Conservation (phyloP, 805 yeast species). For the Ogataea sp. region DNA sequence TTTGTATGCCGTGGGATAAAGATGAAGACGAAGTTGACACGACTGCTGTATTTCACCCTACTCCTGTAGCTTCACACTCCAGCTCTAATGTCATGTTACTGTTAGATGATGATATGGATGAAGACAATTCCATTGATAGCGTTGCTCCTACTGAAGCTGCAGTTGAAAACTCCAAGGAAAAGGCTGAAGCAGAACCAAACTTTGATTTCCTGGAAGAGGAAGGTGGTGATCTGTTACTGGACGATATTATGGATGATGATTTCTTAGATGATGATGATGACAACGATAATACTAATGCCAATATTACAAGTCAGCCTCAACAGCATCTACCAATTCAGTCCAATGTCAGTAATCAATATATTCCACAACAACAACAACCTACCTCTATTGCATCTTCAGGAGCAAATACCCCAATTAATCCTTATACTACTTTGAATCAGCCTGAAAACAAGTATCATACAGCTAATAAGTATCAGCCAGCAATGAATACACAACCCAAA, state of each 20-base stretch:
- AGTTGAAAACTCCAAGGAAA: not conserved
- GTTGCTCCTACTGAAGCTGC: not conserved
- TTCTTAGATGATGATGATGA: conserved; percentile 18
- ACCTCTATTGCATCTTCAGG: too few species aligned
- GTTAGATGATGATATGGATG: not conserved
- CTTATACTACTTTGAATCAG: too few species aligned
- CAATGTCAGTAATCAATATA: too few species aligned
- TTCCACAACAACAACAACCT: too few species aligned
- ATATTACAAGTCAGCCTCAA: too few species aligned
- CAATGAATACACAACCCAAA: not conserved
- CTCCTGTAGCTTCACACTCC: not conserved
- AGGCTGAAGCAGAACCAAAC: conserved; percentile 25
- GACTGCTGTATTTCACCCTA: conserved; percentile 4
- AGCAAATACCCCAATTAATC: not conserved
- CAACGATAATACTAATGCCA: too few species aligned
- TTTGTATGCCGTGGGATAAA: conserved; percentile 2
- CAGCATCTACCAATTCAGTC: too few species aligned
- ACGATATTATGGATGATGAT: conserved; percentile 31
- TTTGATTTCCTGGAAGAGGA: conserved; percentile 33
- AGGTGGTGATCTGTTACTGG: conserved; percentile 34
- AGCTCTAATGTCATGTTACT: not conserved
- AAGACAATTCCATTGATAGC: not conserved
- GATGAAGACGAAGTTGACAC: not conserved
- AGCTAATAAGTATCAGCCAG: not conserved
- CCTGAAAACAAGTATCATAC: not conserved